Evolutionary conservation across 2,329 filamentous ascomycete species (phyloP).

Genomic region (Fusarium globosum): DNA sequence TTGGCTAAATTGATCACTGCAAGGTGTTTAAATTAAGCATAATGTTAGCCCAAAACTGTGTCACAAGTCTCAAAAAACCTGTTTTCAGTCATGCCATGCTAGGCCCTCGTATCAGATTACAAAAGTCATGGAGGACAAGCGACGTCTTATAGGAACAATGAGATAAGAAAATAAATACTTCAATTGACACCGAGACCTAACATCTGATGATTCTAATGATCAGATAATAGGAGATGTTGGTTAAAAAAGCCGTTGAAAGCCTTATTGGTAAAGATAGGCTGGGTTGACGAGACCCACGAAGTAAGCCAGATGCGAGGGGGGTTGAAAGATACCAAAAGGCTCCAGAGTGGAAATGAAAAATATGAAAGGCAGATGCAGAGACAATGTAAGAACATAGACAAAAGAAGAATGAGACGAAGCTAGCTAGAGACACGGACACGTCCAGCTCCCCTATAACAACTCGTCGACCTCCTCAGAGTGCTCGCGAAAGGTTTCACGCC

Average conservation of each 20-base stretch:
- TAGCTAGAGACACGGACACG: rapidly evolving
- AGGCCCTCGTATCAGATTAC: rapidly evolving
- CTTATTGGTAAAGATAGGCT: neutral
- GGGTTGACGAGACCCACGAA: too few species aligned
- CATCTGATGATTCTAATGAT: neutral
- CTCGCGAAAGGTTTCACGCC: neutral
- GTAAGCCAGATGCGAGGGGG: too few species aligned
- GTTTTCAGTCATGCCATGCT: too few species aligned
- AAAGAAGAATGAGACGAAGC: rapidly evolving
- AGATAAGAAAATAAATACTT: neutral
- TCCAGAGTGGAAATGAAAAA: neutral
- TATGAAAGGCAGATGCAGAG: too few species aligned
- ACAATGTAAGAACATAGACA: neutral
- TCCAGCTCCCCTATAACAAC: neutral
- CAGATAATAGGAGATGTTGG: neutral
- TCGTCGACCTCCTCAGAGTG: neutral
- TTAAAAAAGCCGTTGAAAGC: rapidly evolving
- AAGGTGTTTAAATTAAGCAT: neutral
- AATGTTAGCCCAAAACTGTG: neutral
- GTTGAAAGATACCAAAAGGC: neutral
- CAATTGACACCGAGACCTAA: rapidly evolving
- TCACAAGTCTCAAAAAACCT: rapidly evolving
- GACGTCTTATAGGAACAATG: rapidly evolving
- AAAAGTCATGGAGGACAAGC: neutral
- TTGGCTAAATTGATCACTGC: neutral